Conservation (phyloP, 2,329 filamentous ascomycete genomes). For the Colletotrichum euphorbiae region DNA sequence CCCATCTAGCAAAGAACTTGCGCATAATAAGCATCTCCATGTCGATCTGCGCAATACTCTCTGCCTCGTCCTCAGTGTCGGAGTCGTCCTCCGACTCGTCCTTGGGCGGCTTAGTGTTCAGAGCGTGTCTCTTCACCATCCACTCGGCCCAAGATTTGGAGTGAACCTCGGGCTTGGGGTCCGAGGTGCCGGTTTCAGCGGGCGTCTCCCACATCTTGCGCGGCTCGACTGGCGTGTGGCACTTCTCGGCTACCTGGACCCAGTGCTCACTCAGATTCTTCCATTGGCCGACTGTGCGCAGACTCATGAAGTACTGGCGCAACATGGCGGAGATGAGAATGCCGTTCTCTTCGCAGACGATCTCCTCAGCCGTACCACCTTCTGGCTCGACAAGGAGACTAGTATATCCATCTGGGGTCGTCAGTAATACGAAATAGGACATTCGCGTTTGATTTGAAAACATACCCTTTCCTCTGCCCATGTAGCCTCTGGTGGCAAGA, state of each 20-base stretch:
- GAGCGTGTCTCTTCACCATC: constrained; percentile 50
- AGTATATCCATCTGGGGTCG: constrained; percentile 75
- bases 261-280: constrained; percentile 78
- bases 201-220: constrained; percentile 51
- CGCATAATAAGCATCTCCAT: constrained; percentile 73
- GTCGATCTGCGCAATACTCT: constrained; percentile 60
- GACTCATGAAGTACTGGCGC: constrained; percentile 89
- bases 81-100: constrained; percentile 57
- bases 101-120: constrained; percentile 49
- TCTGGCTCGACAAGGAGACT: constrained; percentile 80
- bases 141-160: constrained; percentile 52
- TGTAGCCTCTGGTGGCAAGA: constrained; percentile 86
- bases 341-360: constrained; percentile 88
- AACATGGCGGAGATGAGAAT: constrained; percentile 88
- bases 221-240: constrained; percentile 64
- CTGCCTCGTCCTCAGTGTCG: constrained; percentile 49
- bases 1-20: constrained; percentile 80
- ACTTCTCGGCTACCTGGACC: constrained; percentile 70
- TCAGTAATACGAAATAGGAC: background rate
- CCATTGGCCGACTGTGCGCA: constrained; percentile 86
- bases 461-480: constrained; percentile 80
- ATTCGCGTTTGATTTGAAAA: background rate
- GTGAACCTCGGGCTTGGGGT: constrained; percentile 40
- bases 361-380: constrained; percentile 80
- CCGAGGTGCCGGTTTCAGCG: constrained; percentile 35